phyloP scores from a whole-genome alignment of 768 basidiomycete genomes.

The Tulasnella sp. region DNA sequence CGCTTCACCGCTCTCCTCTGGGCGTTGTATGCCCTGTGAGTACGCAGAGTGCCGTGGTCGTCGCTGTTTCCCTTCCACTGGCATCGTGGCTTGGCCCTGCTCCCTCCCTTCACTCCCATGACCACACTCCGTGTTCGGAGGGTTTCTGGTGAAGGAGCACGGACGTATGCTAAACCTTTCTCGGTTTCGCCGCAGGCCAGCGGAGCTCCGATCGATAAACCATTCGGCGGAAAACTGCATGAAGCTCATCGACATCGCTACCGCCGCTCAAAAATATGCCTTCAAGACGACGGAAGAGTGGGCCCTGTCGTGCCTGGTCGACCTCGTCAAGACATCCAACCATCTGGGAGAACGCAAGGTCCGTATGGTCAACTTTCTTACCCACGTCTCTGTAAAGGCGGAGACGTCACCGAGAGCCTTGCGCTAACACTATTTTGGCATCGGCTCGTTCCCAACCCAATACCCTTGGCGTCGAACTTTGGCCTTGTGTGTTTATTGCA shows the following conservation, averaged over 20 bases:
- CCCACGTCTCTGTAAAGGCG: neutral
- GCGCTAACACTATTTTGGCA: neutral
- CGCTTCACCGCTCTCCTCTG: slow-evolving; percentile 8
- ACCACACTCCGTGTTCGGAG: neutral
- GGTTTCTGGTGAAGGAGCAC: neutral
- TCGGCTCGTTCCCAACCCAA: neutral
- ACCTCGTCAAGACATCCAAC: slow-evolving; percentile 7
- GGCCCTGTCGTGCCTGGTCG: slow-evolving; percentile 6
- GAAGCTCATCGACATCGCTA: slow-evolving; percentile 12
- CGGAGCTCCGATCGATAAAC: slow-evolving; percentile 6
- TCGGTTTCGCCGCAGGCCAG: slow-evolving; percentile 1
- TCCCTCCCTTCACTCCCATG: neutral
- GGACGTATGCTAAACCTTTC: neutral
- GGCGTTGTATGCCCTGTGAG: slow-evolving; percentile 13
- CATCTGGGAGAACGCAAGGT: neutral
- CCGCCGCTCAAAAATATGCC: slow-evolving; percentile 9
- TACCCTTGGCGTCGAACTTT: neutral
- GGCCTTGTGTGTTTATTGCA: neutral
- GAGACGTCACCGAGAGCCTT: neutral
- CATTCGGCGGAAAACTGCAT: slow-evolving; percentile 3
- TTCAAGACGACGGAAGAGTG: slow-evolving; percentile 11
- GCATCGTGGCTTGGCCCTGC: neutral
- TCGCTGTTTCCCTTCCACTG: neutral
- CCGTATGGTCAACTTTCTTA: neutral
- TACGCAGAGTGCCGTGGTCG: neutral